Percentiles rank a stretch among this genome's conserved stretches.
phyloP scores from a whole-genome alignment of 768 basidiomycete species.

The Boletus vinaceobasis region DNA sequence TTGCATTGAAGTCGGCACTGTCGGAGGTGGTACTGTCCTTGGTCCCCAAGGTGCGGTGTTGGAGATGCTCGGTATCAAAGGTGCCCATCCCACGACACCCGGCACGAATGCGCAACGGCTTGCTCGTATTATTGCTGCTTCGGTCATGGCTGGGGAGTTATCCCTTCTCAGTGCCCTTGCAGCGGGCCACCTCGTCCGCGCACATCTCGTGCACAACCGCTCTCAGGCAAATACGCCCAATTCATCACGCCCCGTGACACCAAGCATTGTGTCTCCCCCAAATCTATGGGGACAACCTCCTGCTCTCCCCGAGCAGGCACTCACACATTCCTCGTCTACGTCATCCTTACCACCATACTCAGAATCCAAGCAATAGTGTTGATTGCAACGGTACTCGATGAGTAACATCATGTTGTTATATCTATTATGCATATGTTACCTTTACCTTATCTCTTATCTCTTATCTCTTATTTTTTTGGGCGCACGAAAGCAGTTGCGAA shows the following conservation, averaged over 20 bases:
- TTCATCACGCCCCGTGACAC: constrained; percentile 57
- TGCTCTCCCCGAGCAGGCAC: constrained; percentile 3
- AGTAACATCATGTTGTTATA: constrained; percentile 7
- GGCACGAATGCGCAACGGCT: constrained; percentile 88
- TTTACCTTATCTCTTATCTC: constrained; percentile 20
- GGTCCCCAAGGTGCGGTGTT: constrained; percentile 86
- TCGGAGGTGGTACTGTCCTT: constrained; percentile 94
- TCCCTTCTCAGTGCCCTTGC: constrained; percentile 90
- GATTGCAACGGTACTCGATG: not conserved
- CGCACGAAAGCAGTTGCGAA: not conserved
- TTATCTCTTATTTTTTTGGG: constrained; percentile 8
- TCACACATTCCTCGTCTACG: constrained; percentile 37
- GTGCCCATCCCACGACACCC: constrained; percentile 82
- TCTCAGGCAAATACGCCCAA: constrained; percentile 78
- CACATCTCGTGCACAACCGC: constrained; percentile 91
- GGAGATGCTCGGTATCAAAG: constrained; percentile 90
- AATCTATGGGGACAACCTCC: constrained; percentile 24
- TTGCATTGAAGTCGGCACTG: constrained; percentile 97
- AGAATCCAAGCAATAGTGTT: constrained; percentile 24
- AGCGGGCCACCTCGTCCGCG: constrained; percentile 90
- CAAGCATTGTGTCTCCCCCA: constrained; percentile 36
- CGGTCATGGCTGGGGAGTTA: constrained; percentile 97
- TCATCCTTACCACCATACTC: constrained; percentile 44
- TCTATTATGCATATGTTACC: constrained; percentile 25
- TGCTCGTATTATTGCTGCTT: constrained; percentile 84